Base-by-base conservation (phyloP, 345 rosid species). In the Raphanus raphanistrum region DNA sequence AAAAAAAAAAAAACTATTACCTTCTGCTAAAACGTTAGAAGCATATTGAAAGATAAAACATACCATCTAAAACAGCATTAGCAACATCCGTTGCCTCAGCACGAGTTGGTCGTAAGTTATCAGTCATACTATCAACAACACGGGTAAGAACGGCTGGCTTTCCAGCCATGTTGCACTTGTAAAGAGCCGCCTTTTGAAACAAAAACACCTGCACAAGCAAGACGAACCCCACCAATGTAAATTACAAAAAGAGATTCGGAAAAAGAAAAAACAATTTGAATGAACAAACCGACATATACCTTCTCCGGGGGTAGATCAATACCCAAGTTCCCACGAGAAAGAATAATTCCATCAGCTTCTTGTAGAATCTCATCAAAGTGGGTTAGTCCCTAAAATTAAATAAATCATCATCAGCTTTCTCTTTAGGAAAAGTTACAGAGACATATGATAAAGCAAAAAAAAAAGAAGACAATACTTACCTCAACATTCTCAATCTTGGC, bases 61-160 rank as follows among this genome's bases (percentile, higher is more conserved):
- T 82, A 95, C 99, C 99, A 85, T 95, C 99, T 82, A 95, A 85
- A 68, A 92, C 93, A 36, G 98, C 99, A 87, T 95, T 91, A 70
- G 99, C 99, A 85, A 92, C 94, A 89, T 95, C 99, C 0, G 98
- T 95, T 48, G 98, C 99, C 88, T 95, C 99, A 38, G 99, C 99
- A 63, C 99, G 99, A 77, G 98, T 95, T 80, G 99, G 99, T 73
- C 99, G 87, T 71, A 95, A 82, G 88, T 95, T 95, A 78, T 86
- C 96, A 26, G 98, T 91, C 99, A 95, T 92, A 86, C 97, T 92
- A 82, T 95, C 99, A 55, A 95, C 98, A 65, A 92, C 97, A 75
- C 96, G 94, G 58, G 92, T 91, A 48, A 95, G 83, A 57, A 95
- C 92, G 0, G 89, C 98, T 72, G 99, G 97, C 83, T 95, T 95